Evolutionary conservation across 1,284 basidiomycete genomes (phyloP), one percentile per base, ranked within the genome.

Genomic region (Sanghuangporus weigelae): DNA sequence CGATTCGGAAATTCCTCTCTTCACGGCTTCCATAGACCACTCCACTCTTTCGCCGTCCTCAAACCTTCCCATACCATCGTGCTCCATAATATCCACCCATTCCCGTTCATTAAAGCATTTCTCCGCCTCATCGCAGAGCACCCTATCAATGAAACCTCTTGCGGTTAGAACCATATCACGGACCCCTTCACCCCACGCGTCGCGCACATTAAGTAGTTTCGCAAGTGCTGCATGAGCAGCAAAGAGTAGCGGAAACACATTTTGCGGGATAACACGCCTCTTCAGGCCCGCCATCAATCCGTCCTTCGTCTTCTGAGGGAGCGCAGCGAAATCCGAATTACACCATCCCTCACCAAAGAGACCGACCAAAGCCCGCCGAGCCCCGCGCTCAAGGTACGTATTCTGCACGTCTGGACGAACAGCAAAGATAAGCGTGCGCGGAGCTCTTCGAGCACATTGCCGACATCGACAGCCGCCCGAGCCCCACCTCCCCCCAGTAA

Each of bases 281-380:
- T 80, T 80, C 0, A 95, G 79, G 1, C 90, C 89, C 63, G 85
- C 85, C 36, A 95, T 74, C 1, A 95, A 76, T 19, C 77, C 78
- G 31, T 90, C 86, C 39, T 90, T 83, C 38, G 86, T 80, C 67
- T 86, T 86, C 66, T 82, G 81, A 3, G 86, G 81, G 0, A 95
- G 79, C 0, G 77, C 73, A 1, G 89, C 89, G 68, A 96, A 90
- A 66, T 96, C 93, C 38, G 84, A 71, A 0, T 84, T 89, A 66
- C 86, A 88, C 95, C 94, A 96, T 2, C 90, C 87, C 67, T 93
- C 89, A 8, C 91, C 92, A 71, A 93, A 96, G 21, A 92, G 80
- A 0, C 87, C 85, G 0, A 93, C 85, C 6, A 97, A 79, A 12
- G 89, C 91, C 2, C 86, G 79, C 7, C 89, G 80, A 0, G 91